Evolutionary conservation across 257 asterid genomes (phyloP).

Genomic region (Haberlea rhodopensis): DNA sequence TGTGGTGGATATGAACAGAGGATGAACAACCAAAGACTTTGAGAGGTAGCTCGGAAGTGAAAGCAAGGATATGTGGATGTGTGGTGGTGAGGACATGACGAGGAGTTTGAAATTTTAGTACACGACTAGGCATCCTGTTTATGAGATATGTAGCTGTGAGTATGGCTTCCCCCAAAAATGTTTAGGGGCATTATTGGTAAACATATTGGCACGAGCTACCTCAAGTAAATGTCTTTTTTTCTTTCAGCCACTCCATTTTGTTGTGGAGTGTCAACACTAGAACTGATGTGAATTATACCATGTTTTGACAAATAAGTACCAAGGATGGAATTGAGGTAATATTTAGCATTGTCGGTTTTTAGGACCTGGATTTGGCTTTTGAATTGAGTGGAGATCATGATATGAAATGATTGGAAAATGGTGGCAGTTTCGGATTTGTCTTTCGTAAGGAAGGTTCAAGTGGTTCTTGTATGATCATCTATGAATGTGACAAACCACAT

Average conservation of each 20-base stretch:
- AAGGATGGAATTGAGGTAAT: neutral
- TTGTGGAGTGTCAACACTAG: neutral
- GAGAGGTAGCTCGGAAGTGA: too few species aligned
- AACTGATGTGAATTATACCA: neutral
- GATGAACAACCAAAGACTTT: too few species aligned
- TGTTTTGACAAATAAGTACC: neutral
- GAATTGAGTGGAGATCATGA: neutral
- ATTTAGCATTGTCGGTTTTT: neutral
- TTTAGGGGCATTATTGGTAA: neutral
- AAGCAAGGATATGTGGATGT: too few species aligned
- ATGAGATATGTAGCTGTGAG: neutral
- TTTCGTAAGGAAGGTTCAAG: conserved; percentile 15
- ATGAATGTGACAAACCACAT: conserved; percentile 10
- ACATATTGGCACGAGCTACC: neutral
- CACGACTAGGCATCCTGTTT: neutral
- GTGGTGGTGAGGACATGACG: too few species aligned
- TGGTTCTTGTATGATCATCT: neutral
- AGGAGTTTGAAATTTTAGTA: neutral
- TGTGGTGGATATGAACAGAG: too few species aligned
- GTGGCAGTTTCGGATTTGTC: neutral
- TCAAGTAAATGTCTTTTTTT: neutral
- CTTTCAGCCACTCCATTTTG: neutral
- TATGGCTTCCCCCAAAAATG: neutral
- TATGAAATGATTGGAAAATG: neutral
- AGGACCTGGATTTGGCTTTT: neutral